Conservation (phyloP, 177 flowering plant species). For the Vitis hybrid region DNA sequence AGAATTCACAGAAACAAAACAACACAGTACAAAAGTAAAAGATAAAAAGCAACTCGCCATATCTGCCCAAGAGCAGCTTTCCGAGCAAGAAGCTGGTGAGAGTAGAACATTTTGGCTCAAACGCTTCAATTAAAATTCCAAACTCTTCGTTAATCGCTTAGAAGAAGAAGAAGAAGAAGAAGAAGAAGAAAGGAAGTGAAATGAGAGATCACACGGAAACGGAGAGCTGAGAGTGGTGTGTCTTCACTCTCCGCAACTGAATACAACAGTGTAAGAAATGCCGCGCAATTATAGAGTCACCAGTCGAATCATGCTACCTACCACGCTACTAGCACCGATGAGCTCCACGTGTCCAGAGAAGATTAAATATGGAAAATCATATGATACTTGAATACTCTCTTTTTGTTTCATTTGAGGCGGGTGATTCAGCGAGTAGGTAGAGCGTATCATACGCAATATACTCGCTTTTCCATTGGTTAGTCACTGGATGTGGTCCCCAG, state of each 20-base stretch:
- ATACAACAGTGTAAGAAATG: neutral
- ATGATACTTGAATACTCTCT: too few relatives aligned
- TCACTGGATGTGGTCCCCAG: neutral
- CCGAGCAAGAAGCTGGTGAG: conserved; percentile 89
- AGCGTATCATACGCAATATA: too few relatives aligned
- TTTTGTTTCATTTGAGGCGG: too few relatives aligned
- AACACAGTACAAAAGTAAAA: neutral
- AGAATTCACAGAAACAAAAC: neutral
- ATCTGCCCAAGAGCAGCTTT: conserved; percentile 94
- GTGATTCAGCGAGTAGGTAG: too few relatives aligned
- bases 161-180: neutral
- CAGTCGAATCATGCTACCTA: too few relatives aligned
- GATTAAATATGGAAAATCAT: too few relatives aligned
- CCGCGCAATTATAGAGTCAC: too few relatives aligned
- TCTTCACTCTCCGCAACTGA: neutral
- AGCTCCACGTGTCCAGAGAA: too few relatives aligned
- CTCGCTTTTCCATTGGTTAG: too few relatives aligned
- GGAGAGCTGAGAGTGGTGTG: neutral
- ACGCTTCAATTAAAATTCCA: neutral
- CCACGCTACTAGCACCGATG: too few relatives aligned
- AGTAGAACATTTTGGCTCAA: conserved; percentile 69
- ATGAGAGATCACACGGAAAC: neutral
- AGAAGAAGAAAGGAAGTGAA: neutral
- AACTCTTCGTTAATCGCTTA: neutral
- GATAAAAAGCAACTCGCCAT: conserved; percentile 45